phyloP scores from a whole-genome alignment of 2,329 filamentous ascomycete genomes.

The Aspergillus phoenicis region DNA sequence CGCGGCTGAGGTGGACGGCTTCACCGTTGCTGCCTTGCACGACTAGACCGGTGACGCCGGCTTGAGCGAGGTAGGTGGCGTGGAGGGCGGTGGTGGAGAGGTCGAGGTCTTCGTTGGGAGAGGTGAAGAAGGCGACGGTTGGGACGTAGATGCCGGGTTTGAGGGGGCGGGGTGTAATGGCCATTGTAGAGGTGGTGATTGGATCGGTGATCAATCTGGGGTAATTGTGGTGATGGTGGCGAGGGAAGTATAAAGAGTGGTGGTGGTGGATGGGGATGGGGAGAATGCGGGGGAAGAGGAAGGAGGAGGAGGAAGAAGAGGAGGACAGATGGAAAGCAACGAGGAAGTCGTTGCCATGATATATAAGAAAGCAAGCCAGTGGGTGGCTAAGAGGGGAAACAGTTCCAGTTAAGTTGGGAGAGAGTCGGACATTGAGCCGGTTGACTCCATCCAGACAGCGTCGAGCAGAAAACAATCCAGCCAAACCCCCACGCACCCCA shows the following conservation, averaged over 20 bases:
- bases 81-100: constrained; percentile 59
- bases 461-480: neutral
- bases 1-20: constrained; percentile 73
- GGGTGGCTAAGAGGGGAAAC: neutral
- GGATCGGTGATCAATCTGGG: neutral
- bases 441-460: constrained; percentile 1
- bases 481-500: constrained; percentile 2
- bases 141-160: constrained; percentile 68
- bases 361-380: neutral
- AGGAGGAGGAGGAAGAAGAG: constrained; percentile 1
- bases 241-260: neutral
- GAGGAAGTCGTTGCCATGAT: neutral
- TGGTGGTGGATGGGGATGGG: constrained; percentile 4
- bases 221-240: neutral
- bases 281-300: constrained; percentile 2
- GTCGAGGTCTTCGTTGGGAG: constrained; percentile 66
- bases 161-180: constrained; percentile 31
- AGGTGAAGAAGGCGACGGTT: constrained; percentile 72
- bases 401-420: too few species aligned
- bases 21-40: constrained; percentile 83
- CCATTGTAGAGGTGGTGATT: constrained; percentile 21
- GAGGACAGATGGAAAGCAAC: neutral
- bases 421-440: neutral
- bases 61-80: constrained; percentile 69
- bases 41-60: constrained; percentile 72